Conservation (phyloP, 805 yeast genomes). For the Zygoascus ofunaensis region DNA sequence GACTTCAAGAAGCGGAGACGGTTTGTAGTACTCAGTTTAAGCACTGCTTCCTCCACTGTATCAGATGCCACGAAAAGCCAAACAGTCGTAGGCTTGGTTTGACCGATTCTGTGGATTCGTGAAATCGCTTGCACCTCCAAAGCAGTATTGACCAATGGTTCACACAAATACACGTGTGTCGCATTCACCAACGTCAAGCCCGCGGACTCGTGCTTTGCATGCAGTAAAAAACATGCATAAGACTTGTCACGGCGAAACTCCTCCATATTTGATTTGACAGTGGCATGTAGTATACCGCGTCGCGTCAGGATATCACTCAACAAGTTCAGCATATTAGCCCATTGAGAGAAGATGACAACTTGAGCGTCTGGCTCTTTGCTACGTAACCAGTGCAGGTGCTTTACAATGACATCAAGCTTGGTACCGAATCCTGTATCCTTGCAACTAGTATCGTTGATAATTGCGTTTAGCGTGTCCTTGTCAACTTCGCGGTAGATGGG, state of each 20-base stretch:
- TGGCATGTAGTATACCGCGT: slow-evolving; percentile 49
- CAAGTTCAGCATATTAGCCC: slow-evolving; percentile 64
- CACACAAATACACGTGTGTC: slow-evolving; percentile 83
- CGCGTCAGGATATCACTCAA: slow-evolving; percentile 56
- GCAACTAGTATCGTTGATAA: slow-evolving; percentile 19
- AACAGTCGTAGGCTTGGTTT: slow-evolving; percentile 66
- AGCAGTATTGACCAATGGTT: slow-evolving; percentile 82
- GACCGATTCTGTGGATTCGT: slow-evolving; percentile 89
- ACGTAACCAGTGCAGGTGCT: slow-evolving; percentile 59
- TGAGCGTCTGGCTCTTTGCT: slow-evolving; percentile 54
- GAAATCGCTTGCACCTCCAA: slow-evolving; percentile 88
- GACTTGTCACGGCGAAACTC: slow-evolving; percentile 49
- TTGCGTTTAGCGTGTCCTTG: slow-evolving; percentile 25
- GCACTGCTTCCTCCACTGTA: slow-evolving; percentile 83
- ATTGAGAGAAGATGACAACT: slow-evolving; percentile 82
- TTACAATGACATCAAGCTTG: slow-evolving; percentile 74
- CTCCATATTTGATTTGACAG: slow-evolving; percentile 44
- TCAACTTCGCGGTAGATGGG: slow-evolving; percentile 24
- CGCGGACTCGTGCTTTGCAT: slow-evolving; percentile 78
- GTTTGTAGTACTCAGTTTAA: slow-evolving; percentile 55
- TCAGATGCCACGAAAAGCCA: slow-evolving; percentile 85
- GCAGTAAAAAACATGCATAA: slow-evolving; percentile 76
- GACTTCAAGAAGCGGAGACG: slow-evolving; percentile 31
- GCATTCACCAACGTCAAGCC: slow-evolving; percentile 91
- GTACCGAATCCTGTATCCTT: slow-evolving; percentile 49